A percentile compares a stretch with the other conserved stretches of the same genome.
Evolutionary conservation across 2,329 filamentous ascomycete genomes (phyloP).

Genomic region (Sarocladium oryzae): DNA sequence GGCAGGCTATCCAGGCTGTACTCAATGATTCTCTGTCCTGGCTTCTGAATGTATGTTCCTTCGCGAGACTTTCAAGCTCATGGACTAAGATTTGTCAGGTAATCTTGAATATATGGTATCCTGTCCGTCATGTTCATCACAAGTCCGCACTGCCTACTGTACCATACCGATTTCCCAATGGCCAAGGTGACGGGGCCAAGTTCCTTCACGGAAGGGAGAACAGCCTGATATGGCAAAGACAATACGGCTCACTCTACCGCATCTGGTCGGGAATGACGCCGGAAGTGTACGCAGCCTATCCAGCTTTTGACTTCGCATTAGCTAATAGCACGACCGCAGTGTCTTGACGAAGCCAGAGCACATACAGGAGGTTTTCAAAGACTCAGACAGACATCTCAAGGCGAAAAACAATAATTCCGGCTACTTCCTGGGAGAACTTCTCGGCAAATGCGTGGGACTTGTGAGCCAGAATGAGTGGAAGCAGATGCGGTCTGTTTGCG

Average conservation of each 20-base stretch:
- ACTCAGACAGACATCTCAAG: constrained; percentile 37
- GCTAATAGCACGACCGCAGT: constrained; percentile 4
- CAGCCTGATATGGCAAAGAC: constrained; percentile 23
- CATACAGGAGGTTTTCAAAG: constrained; percentile 30
- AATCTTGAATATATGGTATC: constrained; percentile 11
- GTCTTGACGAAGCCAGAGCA: constrained; percentile 29
- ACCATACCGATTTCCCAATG: constrained; percentile 21
- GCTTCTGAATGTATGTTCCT: too few species aligned
- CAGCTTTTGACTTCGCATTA: not conserved
- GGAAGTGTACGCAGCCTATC: constrained; percentile 28
- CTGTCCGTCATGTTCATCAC: not conserved
- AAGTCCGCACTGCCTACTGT: not conserved
- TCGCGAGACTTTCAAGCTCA: too few species aligned
- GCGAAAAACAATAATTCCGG: constrained; percentile 34
- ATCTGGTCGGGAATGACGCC: constrained; percentile 29
- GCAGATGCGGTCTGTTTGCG: constrained; percentile 15
- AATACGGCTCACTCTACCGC: constrained; percentile 25
- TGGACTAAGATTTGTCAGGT: too few species aligned
- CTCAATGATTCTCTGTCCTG: too few species aligned
- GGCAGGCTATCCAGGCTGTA: too few species aligned
- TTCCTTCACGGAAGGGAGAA: constrained; percentile 31
- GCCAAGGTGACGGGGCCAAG: constrained; percentile 31
- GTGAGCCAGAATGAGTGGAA: constrained; percentile 27
- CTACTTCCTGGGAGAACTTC: constrained; percentile 28
- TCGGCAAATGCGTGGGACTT: constrained; percentile 37